Base-by-base conservation (phyloP, 768 basidiomycete species). In the Naganishia friedmannii region DNA sequence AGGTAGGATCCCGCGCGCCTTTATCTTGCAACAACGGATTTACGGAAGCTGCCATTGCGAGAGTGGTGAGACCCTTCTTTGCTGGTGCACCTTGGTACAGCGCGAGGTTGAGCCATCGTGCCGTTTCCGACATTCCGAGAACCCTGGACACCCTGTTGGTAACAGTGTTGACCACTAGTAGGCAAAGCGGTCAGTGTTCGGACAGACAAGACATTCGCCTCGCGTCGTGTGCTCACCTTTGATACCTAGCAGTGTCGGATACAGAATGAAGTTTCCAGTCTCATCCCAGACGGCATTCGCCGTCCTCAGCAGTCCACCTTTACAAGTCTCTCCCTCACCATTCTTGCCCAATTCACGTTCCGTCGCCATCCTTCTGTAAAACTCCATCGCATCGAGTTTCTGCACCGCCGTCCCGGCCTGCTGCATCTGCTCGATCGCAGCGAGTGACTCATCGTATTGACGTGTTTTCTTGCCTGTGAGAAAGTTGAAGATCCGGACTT, bases 301-400 rank as follows among this genome's bases (percentile, higher is more conserved):
- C 85, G 90, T 93, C 68, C 81, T 74, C 57, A 81, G 66, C 63
- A 75, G 68, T 1, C 82, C 72, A 72, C 83, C 74, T 75, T 88
- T 86, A 28, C 88, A 90, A 66, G 88, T 73, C 19, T 72, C 71
- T 86, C 83, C 65, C 83, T 67, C 89, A 82, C 65, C 68, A 12
- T 72, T 60, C 21, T 28, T 15, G 48, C 78, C 77, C 53, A 99
- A 82, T 77, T 98, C 96, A 72, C 91, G 85, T 80, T 99, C 96
- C 34, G 89, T 84, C 3, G 95, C 95, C 72, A 98, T 83, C n/a
- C 95, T 86, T 68, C 95, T 85, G n/a, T 95, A 93, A 77, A 99
- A 97, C 80, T 99, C 96, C 96, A 99, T 99, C 82, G 97, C 93
- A 66, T 99, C 96, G 21, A 98, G 88, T 75, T 87, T 89, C 82